These are phyloP conservation scores for Wickerhamomyces alni DNA, from an alignment of 805 yeast genomes.

Conservation along the genomic window DNA sequence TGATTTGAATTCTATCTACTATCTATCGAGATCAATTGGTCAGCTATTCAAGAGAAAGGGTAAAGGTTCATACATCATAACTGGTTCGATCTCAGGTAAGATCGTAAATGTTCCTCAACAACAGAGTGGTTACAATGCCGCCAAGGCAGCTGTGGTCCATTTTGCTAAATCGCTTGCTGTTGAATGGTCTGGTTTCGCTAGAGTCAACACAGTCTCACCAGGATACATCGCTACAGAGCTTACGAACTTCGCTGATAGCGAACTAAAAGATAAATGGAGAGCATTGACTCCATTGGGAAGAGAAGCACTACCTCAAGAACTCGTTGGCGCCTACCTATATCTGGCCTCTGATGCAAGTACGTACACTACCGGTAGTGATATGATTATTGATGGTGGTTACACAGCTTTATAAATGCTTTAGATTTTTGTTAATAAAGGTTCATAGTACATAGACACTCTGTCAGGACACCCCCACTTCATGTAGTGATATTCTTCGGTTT, in stretches of 20 bases:
- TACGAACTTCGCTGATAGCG: constrained; percentile 41
- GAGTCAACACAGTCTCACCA: constrained; percentile 81
- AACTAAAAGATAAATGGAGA: constrained; percentile 44
- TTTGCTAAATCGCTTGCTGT: constrained; percentile 73
- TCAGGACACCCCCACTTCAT: no score
- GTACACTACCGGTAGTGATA: constrained; percentile 73
- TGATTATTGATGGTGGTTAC: constrained; percentile 80
- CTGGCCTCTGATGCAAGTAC: constrained; percentile 78
- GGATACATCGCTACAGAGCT: constrained; percentile 79
- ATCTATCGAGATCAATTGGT: constrained; percentile 74
- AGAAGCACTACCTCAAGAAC: constrained; percentile 65
- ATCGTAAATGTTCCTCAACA: constrained; percentile 83
- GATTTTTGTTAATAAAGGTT: no score
- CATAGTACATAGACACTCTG: no score
- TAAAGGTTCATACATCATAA: constrained; percentile 71
- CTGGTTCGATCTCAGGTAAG: constrained; percentile 88
- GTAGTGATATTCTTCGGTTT: no score
- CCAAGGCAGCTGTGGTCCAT: constrained; percentile 80
- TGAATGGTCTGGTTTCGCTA: constrained; percentile 81
- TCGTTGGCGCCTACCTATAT: constrained; percentile 75
- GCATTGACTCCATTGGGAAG: constrained; percentile 61
- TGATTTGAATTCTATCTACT: constrained; percentile 76
- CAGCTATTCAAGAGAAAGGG: constrained; percentile 68
- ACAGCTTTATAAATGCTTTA: constrained; percentile 10
- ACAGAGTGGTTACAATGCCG: constrained; percentile 84